Conservation (phyloP, 2,329 filamentous ascomycete species). For the Dendrostoma leiphaemia region DNA sequence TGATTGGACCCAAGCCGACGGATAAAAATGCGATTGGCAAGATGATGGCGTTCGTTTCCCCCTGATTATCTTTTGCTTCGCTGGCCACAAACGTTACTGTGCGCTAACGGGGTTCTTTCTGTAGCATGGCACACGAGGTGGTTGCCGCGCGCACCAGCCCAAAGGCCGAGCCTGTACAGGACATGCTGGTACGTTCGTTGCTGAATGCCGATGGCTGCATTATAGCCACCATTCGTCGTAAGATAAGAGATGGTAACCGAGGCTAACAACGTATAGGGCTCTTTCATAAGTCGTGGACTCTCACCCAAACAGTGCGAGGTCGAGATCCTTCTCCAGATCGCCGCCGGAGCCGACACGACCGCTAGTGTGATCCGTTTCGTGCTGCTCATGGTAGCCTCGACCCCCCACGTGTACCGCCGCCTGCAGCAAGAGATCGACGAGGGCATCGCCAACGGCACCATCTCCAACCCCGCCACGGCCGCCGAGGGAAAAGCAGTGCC, state of each 20-base stretch:
- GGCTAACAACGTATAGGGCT: neutral
- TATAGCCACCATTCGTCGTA: no score
- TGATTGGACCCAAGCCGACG: neutral
- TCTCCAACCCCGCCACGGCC: neutral
- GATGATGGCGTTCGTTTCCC: neutral
- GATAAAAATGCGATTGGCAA: neutral
- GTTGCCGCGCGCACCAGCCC: neutral
- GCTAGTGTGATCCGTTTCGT: slow-evolving; percentile 1
- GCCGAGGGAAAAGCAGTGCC: slow-evolving; percentile 25
- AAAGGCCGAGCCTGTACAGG: neutral
- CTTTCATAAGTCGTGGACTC: slow-evolving; percentile 16
- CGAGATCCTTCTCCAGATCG: slow-evolving; percentile 13
- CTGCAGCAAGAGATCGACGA: slow-evolving; percentile 3
- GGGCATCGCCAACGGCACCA: neutral
- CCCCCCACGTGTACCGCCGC: neutral
- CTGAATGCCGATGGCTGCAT: neutral
- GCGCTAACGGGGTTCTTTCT: neutral
- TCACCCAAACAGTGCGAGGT: slow-evolving; percentile 3
- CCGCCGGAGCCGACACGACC: slow-evolving; percentile 18
- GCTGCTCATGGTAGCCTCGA: neutral
- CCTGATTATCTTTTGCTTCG: neutral
- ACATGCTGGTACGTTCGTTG: slow-evolving; percentile 4
- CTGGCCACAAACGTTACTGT: neutral
- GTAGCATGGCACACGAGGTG: neutral
- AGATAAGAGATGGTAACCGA: no score